Evolutionary conservation across 2,329 filamentous ascomycete species (phyloP).

Genomic region (Clathrospora elynae): DNA sequence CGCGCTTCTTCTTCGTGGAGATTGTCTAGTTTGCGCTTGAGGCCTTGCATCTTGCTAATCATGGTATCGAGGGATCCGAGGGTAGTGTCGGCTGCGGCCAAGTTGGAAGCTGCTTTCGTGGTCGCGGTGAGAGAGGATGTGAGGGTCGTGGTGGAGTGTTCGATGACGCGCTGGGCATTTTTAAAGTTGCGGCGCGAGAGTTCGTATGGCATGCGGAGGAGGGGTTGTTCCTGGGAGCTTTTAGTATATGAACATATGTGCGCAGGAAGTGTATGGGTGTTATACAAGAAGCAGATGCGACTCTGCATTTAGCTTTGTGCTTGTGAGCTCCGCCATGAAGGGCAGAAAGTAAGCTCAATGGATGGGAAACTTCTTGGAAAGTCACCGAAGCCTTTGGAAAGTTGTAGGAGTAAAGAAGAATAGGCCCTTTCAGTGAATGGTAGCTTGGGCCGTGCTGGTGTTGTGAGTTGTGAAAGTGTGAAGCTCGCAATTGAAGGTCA

Average conservation of each 20-base stretch:
- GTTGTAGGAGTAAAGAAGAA: background rate
- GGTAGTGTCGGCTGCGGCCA: constrained; percentile 49
- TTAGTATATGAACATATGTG: constrained; percentile 1
- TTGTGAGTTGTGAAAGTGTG: background rate
- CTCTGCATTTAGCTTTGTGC: constrained; percentile 73
- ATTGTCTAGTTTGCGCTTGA: constrained; percentile 83
- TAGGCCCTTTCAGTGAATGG: background rate
- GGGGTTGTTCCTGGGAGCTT: constrained; percentile 79
- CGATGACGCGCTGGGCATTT: constrained; percentile 75
- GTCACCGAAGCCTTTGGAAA: background rate
- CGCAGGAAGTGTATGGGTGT: constrained; percentile 1
- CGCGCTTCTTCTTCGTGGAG: constrained; percentile 79
- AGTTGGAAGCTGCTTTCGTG: constrained; percentile 66
- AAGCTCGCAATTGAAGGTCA: constrained; percentile 12
- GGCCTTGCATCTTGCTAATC: constrained; percentile 79
- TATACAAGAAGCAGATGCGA: constrained; percentile 75
- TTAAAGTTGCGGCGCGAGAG: constrained; percentile 95
- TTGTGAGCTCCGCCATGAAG: constrained; percentile 55
- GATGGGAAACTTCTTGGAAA: background rate
- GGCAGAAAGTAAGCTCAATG: constrained; percentile 4
- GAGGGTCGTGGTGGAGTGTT: constrained; percentile 69
- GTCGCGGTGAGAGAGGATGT: constrained; percentile 62
- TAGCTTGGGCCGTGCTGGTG: too few species aligned
- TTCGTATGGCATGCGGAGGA: constrained; percentile 90
- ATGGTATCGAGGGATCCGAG: constrained; percentile 82